Percentiles rank a stretch among this genome's conserved stretches.
Conservation (phyloP, 2,329 filamentous ascomycete genomes). For the Ophioceras dolichostomum region DNA sequence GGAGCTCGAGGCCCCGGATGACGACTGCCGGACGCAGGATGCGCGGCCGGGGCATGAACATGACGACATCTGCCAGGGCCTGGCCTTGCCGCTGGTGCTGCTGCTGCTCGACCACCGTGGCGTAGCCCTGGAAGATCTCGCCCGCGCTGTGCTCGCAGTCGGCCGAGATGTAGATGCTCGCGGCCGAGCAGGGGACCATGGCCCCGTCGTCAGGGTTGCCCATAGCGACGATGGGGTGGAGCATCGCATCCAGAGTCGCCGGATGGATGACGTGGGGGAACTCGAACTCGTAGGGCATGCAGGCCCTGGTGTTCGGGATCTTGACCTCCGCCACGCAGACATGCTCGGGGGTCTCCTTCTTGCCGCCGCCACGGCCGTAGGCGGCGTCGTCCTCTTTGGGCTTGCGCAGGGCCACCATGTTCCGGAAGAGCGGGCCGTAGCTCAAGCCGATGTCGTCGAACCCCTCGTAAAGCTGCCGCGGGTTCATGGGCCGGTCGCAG, state of each 20-base stretch:
- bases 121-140: slow-evolving; percentile 26
- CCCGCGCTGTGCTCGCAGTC: slow-evolving; percentile 18
- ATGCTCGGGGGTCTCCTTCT: neutral
- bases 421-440: slow-evolving; percentile 37
- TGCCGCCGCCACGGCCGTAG: slow-evolving; percentile 14
- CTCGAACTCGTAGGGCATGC: slow-evolving; percentile 41
- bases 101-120: slow-evolving; percentile 18
- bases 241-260: slow-evolving; percentile 41
- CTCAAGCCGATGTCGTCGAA: slow-evolving; percentile 38
- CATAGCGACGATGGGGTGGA: slow-evolving; percentile 38
- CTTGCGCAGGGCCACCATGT: slow-evolving; percentile 24
- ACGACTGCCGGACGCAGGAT: slow-evolving; percentile 22
- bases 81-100: slow-evolving; percentile 20
- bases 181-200: slow-evolving; percentile 36
- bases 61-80: slow-evolving; percentile 28
- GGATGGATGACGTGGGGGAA: slow-evolving; percentile 45
- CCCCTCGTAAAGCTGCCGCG: slow-evolving; percentile 36
- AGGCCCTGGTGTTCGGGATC: slow-evolving; percentile 34
- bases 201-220: slow-evolving; percentile 23
- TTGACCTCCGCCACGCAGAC: slow-evolving; percentile 18
- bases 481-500: slow-evolving; percentile 21
- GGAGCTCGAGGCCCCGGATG: slow-evolving; percentile 32
- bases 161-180: slow-evolving; percentile 32
- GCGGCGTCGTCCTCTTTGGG: too few species aligned
- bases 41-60: slow-evolving; percentile 20